Conservation (phyloP, 2,329 filamentous ascomycete species). For the Cercospora zeina region DNA sequence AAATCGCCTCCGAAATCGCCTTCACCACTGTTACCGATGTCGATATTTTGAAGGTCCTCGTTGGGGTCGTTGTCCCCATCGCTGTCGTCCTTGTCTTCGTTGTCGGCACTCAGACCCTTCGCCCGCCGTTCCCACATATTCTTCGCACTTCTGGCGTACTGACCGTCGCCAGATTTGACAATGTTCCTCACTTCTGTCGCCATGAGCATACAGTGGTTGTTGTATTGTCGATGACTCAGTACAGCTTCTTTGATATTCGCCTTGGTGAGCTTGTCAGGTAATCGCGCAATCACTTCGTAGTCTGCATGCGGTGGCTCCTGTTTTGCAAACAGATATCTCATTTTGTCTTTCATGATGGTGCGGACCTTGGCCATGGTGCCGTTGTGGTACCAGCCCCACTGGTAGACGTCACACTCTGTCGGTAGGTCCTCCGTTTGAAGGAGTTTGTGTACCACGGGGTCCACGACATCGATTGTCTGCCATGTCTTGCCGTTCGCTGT, state of each 20-base stretch:
- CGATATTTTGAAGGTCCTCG: slow-evolving; percentile 17
- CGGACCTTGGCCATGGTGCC: slow-evolving; percentile 82
- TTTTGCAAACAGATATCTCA: slow-evolving; percentile 51
- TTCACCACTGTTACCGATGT: slow-evolving; percentile 17
- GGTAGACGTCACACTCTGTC: slow-evolving; percentile 50
- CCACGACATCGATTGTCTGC: slow-evolving; percentile 90
- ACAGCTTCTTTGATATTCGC: slow-evolving; percentile 25
- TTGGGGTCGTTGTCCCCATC: slow-evolving; percentile 20
- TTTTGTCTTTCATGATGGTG: slow-evolving; percentile 83
- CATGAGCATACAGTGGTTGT: slow-evolving; percentile 16
- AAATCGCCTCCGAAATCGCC: slow-evolving; percentile 17
- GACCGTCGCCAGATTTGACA: slow-evolving; percentile 18
- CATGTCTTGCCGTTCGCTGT: slow-evolving; percentile 83
- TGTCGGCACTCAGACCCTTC: slow-evolving; percentile 23
- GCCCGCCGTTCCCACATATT: slow-evolving; percentile 22
- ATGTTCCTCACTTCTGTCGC: slow-evolving; percentile 20
- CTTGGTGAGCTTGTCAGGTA: slow-evolving; percentile 28
- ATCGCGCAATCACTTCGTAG: slow-evolving; percentile 28
- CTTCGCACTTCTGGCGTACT: slow-evolving; percentile 12
- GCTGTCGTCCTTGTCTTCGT: slow-evolving; percentile 20
- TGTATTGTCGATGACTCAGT: slow-evolving; percentile 10
- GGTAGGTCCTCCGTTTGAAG: slow-evolving; percentile 61
- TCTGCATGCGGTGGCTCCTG: slow-evolving; percentile 37
- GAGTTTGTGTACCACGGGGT: slow-evolving; percentile 69
- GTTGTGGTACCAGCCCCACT: slow-evolving; percentile 80